Conservation (phyloP, 108 stramenopile genomes). For the Nitzschia sp. region DNA sequence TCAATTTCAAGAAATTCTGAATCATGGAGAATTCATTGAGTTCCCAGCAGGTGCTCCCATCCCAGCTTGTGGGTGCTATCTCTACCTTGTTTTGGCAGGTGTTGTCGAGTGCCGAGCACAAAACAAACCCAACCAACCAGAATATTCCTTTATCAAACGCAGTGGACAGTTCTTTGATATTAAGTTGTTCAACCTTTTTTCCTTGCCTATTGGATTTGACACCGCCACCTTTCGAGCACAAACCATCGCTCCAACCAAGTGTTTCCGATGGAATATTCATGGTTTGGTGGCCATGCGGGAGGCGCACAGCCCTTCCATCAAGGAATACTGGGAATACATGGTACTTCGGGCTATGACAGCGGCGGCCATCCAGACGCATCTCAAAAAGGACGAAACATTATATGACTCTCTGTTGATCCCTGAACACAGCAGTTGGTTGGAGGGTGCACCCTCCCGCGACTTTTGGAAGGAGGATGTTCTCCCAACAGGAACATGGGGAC, state of each 20-base stretch:
- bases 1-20: constrained; percentile 16
- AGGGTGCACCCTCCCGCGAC: constrained; percentile 25
- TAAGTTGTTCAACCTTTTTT: constrained; percentile 26
- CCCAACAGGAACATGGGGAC: constrained; percentile 3
- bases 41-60: constrained; percentile 7
- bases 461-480: constrained; percentile 16
- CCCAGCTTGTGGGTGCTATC: constrained; percentile 5
- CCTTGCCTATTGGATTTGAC: constrained; percentile 29
- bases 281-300: constrained; percentile 30
- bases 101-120: constrained; percentile 11
- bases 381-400: constrained; percentile 6
- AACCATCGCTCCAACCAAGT: constrained; percentile 10
- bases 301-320: constrained; percentile 19
- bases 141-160: constrained; percentile 19
- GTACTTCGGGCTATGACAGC: constrained; percentile 17
- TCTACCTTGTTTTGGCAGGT: constrained; percentile 28
- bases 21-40: constrained; percentile 21
- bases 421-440: constrained; percentile 21
- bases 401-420: constrained; percentile 27
- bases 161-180: constrained; percentile 36
- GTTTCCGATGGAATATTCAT: constrained; percentile 26
- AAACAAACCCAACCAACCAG: neutral
- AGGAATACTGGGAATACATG: constrained; percentile 28
- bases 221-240: constrained; percentile 18
- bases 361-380: constrained; percentile 20